Base-by-base conservation (phyloP, 768 basidiomycete genomes). In the Royoungia palumana region DNA sequence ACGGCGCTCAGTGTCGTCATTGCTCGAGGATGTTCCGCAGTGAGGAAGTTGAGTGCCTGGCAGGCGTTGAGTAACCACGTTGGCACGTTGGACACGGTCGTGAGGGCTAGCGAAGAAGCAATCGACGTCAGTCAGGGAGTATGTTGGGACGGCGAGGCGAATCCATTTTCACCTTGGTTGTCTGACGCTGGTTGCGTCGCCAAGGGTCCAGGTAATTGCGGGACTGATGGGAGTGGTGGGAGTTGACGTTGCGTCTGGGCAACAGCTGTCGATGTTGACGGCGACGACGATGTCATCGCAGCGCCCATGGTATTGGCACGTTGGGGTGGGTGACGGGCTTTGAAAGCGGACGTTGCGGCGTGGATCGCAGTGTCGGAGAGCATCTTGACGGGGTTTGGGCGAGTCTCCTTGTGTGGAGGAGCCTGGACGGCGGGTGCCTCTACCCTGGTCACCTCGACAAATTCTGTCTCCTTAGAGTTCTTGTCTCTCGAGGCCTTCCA, bases 1-100 rank as follows among this genome's bases (percentile, higher is more conserved):
- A 90, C 80, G 7, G 87, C 87, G 54, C 85, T 85, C 44, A 89
- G 64, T 28, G 86, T 77, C 52, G 78, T 82, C 84, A 88, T 82
- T 6, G 73, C 79, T 62, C 83, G 83, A 10, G 88, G 88, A 57
- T 90, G 87, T 56, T 89, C 88, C 51, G 73, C 77, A 10, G 80
- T 80, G 45, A 90, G 78, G 68, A 77, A 85, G 46, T 88, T 85
- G 51, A 90, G 75, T 10, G 88, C 87, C 41, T 75, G 80, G 56
- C 83, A 83, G 2, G 88, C 87, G 58, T 88, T 89, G 47, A 90
- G 62, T 16, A 90, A 75, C 87, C 87, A 90, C 0, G 80, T 70
- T 0, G 87, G 87, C 11, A 82, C 87, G 50, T 85, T 78, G 14
- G 78, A 72, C 8, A 79, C 71, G 4, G 72, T 69, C 0, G 76